Base-by-base conservation (phyloP, 2,329 filamentous ascomycete species). In the Fusarium hostae region DNA sequence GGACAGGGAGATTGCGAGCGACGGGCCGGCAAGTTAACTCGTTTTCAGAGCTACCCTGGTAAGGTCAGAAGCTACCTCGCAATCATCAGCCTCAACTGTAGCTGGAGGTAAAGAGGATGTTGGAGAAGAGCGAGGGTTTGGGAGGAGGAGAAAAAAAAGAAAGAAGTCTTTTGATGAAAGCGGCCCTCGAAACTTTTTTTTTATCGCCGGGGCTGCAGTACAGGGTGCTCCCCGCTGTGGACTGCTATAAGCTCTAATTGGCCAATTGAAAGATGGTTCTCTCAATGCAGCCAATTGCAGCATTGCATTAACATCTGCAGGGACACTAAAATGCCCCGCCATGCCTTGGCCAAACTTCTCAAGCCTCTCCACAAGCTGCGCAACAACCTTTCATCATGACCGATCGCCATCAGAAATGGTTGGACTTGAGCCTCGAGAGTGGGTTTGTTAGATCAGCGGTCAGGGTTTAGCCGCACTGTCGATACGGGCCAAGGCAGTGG, bases 31-130 rank as follows among this genome's bases (percentile, higher is more conserved):
- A 79, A 79, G 78, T 78, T 77, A 80, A 79, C 78, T 77, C 79
- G 75, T 80, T 81, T 77, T 78, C 80, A 80, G 80, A 81, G 79
- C 75, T 78, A 76, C 75, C 78, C 75, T 76, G 76, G 71, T 70
- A 75, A 78, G 76, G 79, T 79, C 78, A 79, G 76, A 78, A 79
- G 78, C 79, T 81, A 80, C 77, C 79, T 80, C 78, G 76, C 78
- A 75, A 77, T 79, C 80, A 80, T 81, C 76, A 77, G 79, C 79
- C 79, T 76, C 78, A 71, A 71, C 67, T 68, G 72, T 66, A 73
- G 60, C 57, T 70, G 68, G 60, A 69, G 63, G 64, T 68, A 66
- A 58, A 67, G 56, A 60, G 44, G 58, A 67, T 63, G 50, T 65
- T 68, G 68, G 69, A 67, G 66, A 63, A 68, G 59, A 69, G 75